phyloP scores from a whole-genome alignment of 2,329 filamentous ascomycete genomes.

The Exophiala viscosa region DNA sequence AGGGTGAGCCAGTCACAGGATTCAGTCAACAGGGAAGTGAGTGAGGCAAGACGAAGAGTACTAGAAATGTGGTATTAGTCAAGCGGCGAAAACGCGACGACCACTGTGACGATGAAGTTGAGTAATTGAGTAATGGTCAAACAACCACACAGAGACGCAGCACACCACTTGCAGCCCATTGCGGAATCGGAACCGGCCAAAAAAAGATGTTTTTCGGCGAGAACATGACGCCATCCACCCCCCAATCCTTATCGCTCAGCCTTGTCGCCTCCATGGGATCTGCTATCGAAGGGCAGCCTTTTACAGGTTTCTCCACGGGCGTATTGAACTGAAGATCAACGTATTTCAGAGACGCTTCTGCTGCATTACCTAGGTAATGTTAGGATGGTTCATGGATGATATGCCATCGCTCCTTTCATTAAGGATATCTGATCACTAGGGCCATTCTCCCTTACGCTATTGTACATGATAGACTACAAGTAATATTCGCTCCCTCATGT shows the following conservation, averaged over 20 bases:
- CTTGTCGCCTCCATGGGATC: background rate
- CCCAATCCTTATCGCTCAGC: background rate
- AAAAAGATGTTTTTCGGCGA: background rate
- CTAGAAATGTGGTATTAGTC: background rate
- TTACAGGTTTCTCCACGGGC: background rate
- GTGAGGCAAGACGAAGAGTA: background rate
- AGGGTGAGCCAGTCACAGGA: background rate
- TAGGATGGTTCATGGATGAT: no score
- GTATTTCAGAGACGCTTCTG: no score
- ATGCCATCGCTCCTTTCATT: no score
- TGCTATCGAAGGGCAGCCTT: background rate
- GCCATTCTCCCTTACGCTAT: no score
- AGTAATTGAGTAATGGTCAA: slow-evolving; percentile 1
- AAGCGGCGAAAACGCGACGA: background rate
- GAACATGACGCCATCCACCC: background rate
- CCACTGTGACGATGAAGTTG: background rate
- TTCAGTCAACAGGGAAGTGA: background rate
- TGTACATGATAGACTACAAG: no score
- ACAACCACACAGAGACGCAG: background rate
- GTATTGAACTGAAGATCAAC: background rate
- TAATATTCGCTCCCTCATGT: no score
- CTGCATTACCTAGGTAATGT: no score
- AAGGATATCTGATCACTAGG: no score
- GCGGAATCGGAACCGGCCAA: background rate
- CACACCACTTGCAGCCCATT: background rate